These are phyloP conservation scores for Fusarium multiceps DNA, from an alignment of 2,329 filamentous ascomycete species.

Conservation along the genomic window DNA sequence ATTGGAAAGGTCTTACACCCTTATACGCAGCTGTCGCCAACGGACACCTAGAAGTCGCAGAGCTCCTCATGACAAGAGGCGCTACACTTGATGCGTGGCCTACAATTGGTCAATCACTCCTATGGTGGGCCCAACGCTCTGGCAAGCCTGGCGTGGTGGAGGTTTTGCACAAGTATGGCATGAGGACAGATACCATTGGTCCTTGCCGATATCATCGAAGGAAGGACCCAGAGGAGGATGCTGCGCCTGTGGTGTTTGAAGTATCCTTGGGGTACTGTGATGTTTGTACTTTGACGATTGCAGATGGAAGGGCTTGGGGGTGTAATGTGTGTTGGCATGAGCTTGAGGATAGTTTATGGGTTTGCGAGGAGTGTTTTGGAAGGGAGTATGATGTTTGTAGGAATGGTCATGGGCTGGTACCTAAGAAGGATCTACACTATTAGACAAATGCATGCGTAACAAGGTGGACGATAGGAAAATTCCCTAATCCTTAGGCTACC, in stretches of 20 bases:
- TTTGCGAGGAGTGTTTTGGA: not conserved
- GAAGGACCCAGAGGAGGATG: accelerated
- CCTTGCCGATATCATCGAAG: too few species aligned
- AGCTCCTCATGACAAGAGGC: not conserved
- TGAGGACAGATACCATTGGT: too few species aligned
- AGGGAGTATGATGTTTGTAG: not conserved
- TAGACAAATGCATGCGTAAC: not conserved
- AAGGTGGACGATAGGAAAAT: too few species aligned
- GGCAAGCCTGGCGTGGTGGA: accelerated
- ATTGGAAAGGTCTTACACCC: accelerated
- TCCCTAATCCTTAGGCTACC: too few species aligned
- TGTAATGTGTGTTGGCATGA: accelerated
- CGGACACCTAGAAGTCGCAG: not conserved
- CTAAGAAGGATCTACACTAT: not conserved
- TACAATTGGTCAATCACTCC: accelerated
- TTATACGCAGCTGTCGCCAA: not conserved
- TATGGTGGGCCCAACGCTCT: not conserved
- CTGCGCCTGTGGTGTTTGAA: accelerated
- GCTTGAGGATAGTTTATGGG: accelerated
- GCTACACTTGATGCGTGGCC: accelerated
- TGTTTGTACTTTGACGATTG: not conserved
- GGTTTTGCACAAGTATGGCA: not conserved
- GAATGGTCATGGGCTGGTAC: not conserved
- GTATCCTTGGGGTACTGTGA: accelerated
- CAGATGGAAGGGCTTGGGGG: accelerated